Evolutionary conservation across 345 rosid genomes (phyloP), one percentile per base, ranked within the genome.

Genomic region (Syzygium oleosum): DNA sequence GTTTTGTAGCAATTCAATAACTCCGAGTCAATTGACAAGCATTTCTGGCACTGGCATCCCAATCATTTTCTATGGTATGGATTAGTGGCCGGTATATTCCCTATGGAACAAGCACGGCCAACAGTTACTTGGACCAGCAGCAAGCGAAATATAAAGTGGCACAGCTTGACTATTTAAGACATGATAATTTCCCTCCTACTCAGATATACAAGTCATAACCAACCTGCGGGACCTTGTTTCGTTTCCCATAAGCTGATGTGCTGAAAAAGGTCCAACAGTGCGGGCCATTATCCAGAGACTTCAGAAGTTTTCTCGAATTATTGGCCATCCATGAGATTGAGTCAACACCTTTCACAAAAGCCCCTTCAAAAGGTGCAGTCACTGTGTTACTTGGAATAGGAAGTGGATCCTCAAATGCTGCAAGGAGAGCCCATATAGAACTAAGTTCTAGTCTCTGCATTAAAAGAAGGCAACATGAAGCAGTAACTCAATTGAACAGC

Each of bases 251-350:
- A 88, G 97, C 87, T 87, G 95, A 95, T 55, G 96, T 95, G 90
- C 99, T 95, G 88, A 97, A 95, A 90, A 95, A 92, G 80, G 99
- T 94, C 98, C 99, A 97, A 89, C 99, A 95, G 41, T 93, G 92
- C 77, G 95, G 95, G 85, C 91, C 79, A 34, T 85, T 90, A 31
- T 85, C 89, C 31, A 79, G 87, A 79, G 93, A 88, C 84, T 80
- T 89, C 55, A 84, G 84, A 88, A 97, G 95, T 91, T 96, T 97
- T 88, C 90, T 91, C 3, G 99, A 91, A 92, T 97, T 95, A 90
- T 96, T 94, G 61, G 95, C 99, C 98, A 96, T 95, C 99, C 99
- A 96, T 77, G 98, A 97, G 84, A 96, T 73, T 27, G 98, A 94
- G 88, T 95, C 96, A 19, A 94, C 91, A 86, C 98, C 99, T 90